A percentile compares a stretch with the other conserved stretches of the same genome.
Conservation (phyloP, 2,329 filamentous ascomycete genomes). For the Septoria linicola region DNA sequence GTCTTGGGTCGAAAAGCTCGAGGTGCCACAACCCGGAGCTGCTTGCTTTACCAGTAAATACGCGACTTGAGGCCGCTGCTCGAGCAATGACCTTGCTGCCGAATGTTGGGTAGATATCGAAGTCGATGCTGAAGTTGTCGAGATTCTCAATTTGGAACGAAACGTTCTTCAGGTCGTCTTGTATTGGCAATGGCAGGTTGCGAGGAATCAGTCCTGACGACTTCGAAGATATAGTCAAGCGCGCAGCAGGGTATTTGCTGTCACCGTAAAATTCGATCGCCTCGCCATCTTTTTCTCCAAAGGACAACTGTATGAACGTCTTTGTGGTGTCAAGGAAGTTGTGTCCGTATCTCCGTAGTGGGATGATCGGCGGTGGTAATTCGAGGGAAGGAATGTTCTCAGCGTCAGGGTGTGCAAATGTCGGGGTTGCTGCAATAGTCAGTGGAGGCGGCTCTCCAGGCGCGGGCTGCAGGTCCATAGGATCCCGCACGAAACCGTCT, state of each 20-base stretch:
- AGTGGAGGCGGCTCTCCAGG: conserved; percentile 50
- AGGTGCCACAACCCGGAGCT: conserved; percentile 79
- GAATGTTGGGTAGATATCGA: conserved; percentile 96
- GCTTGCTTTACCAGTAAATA: conserved; percentile 73
- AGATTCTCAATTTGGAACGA: conserved; percentile 96
- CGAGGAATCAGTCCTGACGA: conserved; percentile 93
- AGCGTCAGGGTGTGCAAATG: conserved; percentile 52
- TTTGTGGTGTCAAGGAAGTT: conserved; percentile 94
- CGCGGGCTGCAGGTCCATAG: conserved; percentile 38
- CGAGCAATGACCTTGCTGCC: conserved; percentile 97
- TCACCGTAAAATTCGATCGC: conserved; percentile 96
- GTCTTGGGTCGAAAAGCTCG: conserved; percentile 86
- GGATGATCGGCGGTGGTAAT: conserved; percentile 92
- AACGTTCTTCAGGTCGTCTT: conserved; percentile 89
- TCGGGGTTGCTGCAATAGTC: conserved; percentile 47
- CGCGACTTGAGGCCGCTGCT: conserved; percentile 83
- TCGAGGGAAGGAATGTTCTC: conserved; percentile 92
- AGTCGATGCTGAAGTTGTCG: conserved; percentile 89
- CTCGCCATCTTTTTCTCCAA: conserved; percentile 70
- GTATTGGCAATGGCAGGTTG: conserved; percentile 91
- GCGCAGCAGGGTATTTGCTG: conserved; percentile 90
- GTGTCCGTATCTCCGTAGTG: conserved; percentile 88
- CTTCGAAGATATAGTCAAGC: conserved; percentile 94
- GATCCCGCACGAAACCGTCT: conserved; percentile 13
- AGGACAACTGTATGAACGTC: conserved; percentile 89